A percentile compares a stretch with the other conserved stretches of the same genome.
Conservation (phyloP, 1,139 yeast species). For the Scheffersomyces segobiensis region DNA sequence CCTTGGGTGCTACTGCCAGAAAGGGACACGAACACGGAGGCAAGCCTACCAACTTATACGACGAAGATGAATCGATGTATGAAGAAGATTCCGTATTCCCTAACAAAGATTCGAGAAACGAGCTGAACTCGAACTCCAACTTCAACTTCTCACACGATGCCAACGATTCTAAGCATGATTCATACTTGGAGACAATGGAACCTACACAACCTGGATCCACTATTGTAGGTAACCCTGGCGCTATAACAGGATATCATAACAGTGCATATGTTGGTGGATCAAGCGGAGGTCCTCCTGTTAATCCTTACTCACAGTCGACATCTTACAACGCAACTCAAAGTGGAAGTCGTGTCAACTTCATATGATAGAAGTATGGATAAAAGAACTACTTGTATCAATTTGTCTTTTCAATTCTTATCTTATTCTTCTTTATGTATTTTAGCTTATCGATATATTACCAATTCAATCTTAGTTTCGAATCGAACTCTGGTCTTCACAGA, state of each 20-base stretch:
- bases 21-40: constrained; percentile 64
- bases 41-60: constrained; percentile 19
- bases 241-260: constrained; percentile 25
- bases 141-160: constrained; percentile 7
- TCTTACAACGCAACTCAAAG: constrained; percentile 1
- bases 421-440: neutral
- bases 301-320: constrained; percentile 1
- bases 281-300: constrained; percentile 1
- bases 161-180: constrained; percentile 30
- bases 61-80: constrained; percentile 35
- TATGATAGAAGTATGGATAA: constrained; percentile 1
- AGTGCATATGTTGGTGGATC: constrained; percentile 11
- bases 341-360: constrained; percentile 18
- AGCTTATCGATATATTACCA: neutral
- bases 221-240: constrained; percentile 44
- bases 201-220: constrained; percentile 49
- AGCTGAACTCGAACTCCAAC: constrained; percentile 9
- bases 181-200: constrained; percentile 33
- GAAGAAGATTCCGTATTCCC: constrained; percentile 29
- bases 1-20: constrained; percentile 86
- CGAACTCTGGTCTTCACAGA: constrained; percentile 24
- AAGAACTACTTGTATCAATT: neutral
- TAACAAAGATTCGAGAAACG: constrained; percentile 6
- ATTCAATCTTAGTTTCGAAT: neutral
- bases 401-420: constrained; percentile 11